phyloP scores from a whole-genome alignment of 2,329 filamentous ascomycete genomes.

The Pezicula neosporulosa region DNA sequence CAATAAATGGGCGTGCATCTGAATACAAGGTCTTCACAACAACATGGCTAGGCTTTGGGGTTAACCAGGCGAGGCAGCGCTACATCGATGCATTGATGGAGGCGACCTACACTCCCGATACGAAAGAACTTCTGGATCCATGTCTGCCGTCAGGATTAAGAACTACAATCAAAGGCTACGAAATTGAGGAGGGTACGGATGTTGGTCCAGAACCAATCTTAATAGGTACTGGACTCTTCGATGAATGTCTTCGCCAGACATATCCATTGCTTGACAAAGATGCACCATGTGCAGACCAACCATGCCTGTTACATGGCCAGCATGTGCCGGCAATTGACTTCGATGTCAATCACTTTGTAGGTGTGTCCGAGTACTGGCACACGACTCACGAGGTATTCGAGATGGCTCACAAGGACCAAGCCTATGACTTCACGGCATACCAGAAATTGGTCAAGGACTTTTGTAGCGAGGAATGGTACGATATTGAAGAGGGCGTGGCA shows the following conservation, averaged over 20 bases:
- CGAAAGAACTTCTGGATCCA: conserved; percentile 77
- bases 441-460: conserved; percentile 82
- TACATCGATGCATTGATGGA: conserved; percentile 78
- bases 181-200: conserved; percentile 34
- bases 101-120: conserved; percentile 53
- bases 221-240: conserved; percentile 81
- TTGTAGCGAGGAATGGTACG: conserved; percentile 78
- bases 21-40: conserved; percentile 94
- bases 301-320: conserved; percentile 86
- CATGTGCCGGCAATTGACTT: conserved; percentile 97
- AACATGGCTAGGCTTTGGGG: conserved; percentile 97
- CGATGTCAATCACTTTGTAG: conserved; percentile 94
- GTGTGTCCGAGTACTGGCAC: conserved; percentile 98
- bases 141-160: conserved; percentile 79
- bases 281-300: conserved; percentile 73
- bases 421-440: conserved; percentile 88
- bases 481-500: conserved; percentile 65
- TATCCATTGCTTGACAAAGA: conserved; percentile 89
- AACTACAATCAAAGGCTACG: conserved; percentile 67
- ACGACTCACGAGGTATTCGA: conserved; percentile 94
- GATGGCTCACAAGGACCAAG: conserved; percentile 68
- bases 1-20: conserved; percentile 68
- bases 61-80: conserved; percentile 82
- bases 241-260: conserved; percentile 77
- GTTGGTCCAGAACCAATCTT: conserved; percentile 50